Evolutionary conservation across 2,329 filamentous ascomycete genomes (phyloP), one percentile per base, ranked within the genome.

Genomic region (Shiraia bambusicola): DNA sequence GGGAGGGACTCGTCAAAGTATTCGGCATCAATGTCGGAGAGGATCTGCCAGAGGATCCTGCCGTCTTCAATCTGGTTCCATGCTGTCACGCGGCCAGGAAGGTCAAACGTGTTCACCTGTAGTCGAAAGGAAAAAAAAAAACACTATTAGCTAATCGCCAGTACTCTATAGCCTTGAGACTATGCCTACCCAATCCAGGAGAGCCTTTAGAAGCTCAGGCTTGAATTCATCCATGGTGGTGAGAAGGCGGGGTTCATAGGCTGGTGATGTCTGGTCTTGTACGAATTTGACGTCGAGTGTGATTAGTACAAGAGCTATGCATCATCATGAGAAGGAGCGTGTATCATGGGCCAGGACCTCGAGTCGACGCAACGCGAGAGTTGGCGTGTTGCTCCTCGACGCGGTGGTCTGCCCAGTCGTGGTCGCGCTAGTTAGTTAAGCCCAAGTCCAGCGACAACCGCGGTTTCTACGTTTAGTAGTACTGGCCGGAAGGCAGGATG

Each of bases 1-100:
- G 75, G 75, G 9, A 77, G 70, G n/a, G 59, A 60, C 37, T 71
- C 72, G 37, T 66, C 61, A 58, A 77, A 77, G 66, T 76, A 76
- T 17, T 69, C 66, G 35, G 68, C 54, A 49, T 77, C 75, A 47
- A 76, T 67, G 45, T 74, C 69, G 49, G 63, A 59, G 37, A 77
- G 64, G 29, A 76, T 75, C 35, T 68, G 62, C 75, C 75, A 77
- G 12, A 77, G 65, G 14, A 69, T 57, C 45, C 68, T 66, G 45
- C 74, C 75, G 54, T 76, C 73, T 43, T 70, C 69, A 45, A 77
- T 65, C 40, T 73, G 70, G 40, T 54, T 65, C 64, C 72, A 72
- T 28, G 62, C 50, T 13, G 61, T 63, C 25, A 72, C 64, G 40
- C 63, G 56, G 28, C 57, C 56, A 9, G 59, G 57, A 29, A 69